Evolutionary conservation across 306 rosid species (phyloP), one percentile per base, ranked within the genome.

Genomic region (Potentilla sterilis): DNA sequence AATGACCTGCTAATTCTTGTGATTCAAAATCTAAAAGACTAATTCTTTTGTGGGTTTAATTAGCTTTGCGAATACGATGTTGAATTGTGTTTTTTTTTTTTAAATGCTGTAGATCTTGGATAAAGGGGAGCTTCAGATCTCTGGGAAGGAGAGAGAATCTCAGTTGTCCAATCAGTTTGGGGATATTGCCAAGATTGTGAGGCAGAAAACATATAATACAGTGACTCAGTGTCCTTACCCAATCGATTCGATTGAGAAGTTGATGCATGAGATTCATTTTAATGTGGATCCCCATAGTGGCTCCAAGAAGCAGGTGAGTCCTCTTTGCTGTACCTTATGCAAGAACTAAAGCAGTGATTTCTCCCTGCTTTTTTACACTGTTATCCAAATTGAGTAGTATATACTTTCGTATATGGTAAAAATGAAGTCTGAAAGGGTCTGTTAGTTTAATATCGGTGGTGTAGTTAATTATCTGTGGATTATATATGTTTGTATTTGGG

Each of bases 131-230:
- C 97, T 95, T 86, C 98, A 91, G 84, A 89, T 92, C 37, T 96
- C 97, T 54, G 98, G 95, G 79, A 95, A 95, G 79, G 98, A 95
- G 90, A 90, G 98, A 81, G 98, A 95, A 63, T 92, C 98, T 9
- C 74, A 88, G 64, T 79, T 95, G 52, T 88, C 95, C 0, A 95
- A 80, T 88, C 98, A 95, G 87, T 95, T 95, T 76, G 83, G 98
- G 81, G 98, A 95, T 81, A 92, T 95, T 47, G 98, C 98, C 5
- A 95, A 95, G 62, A 89, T 92, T 79, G 92, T 95, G 34, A 95
- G 92, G 98, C 90, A 95, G 78, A 95, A 95, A 79, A 95, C 98
- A 28, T 95, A 79, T 80, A 95, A 95, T 83, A 90, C 96, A 0
- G 98, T 90, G 85, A 95, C 98, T 63, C 88, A 91, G 42, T 95